Conservation (phyloP, 139 green algal genomes). For the Chlamydomonas applanata region DNA sequence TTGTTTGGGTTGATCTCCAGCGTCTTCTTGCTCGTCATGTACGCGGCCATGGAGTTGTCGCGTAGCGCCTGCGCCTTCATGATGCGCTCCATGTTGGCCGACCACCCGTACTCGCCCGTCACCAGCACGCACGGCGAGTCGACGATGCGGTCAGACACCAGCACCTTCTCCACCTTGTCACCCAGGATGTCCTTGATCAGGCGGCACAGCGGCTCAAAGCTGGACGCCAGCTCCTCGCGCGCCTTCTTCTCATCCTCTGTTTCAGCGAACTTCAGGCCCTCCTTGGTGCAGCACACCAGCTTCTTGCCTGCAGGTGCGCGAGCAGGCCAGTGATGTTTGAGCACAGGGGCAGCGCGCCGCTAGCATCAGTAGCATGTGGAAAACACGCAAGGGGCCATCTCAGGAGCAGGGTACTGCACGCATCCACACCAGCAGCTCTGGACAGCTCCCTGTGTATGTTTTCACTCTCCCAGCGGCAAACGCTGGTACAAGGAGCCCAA, state of each 20-base stretch:
- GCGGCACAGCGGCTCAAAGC: conserved; percentile 92
- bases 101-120: conserved; percentile 99
- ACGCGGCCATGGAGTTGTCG: conserved; percentile 92
- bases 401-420: too few relatives aligned
- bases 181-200: conserved; percentile 96
- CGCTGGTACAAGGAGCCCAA: too few relatives aligned
- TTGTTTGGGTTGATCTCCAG: conserved; percentile 99
- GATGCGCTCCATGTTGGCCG: conserved; percentile 99
- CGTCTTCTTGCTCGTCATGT: conserved; percentile 99
- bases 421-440: not conserved
- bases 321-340: not conserved
- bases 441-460: too few relatives aligned
- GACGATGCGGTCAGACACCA: conserved; percentile 97
- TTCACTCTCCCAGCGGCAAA: too few relatives aligned
- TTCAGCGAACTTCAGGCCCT: conserved; percentile 85
- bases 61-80: conserved; percentile 99
- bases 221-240: conserved; percentile 75
- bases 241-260: conserved; percentile 94
- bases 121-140: conserved; percentile 98
- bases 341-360: not conserved
- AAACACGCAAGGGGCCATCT: too few relatives aligned
- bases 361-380: too few relatives aligned
- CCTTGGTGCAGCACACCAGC: conserved; percentile 97
- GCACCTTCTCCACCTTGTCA: conserved; percentile 88
- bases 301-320: conserved; percentile 84